A percentile compares a stretch with the other conserved stretches of the same genome.
These are phyloP conservation scores for Cairneyella variabilis DNA, from an alignment of 495 filamentous ascomycete genomes.

Conservation along the genomic window DNA sequence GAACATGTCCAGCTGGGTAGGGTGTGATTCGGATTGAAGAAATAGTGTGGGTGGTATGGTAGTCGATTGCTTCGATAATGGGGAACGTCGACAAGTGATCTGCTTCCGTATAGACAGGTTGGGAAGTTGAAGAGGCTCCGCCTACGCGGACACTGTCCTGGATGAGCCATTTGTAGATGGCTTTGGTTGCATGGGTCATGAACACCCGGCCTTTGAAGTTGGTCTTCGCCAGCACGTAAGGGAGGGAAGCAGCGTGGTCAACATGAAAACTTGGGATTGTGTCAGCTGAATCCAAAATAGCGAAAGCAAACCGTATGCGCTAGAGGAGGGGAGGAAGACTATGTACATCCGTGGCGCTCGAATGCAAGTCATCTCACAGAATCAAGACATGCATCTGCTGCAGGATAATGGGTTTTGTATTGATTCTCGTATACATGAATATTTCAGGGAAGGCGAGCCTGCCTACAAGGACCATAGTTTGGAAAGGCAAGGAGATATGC, in stretches of 20 bases:
- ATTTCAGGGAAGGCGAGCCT: not conserved
- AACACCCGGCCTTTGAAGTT: slow-evolving; percentile 96
- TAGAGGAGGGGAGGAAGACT: slow-evolving; percentile 2
- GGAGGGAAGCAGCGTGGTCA: slow-evolving; percentile 93
- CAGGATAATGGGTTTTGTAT: slow-evolving; percentile 25
- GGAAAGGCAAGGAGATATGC: too few species aligned
- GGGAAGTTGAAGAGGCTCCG: slow-evolving; percentile 68
- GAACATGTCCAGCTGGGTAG: slow-evolving; percentile 92
- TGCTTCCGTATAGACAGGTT: slow-evolving; percentile 84
- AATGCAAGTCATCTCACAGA: slow-evolving; percentile 21
- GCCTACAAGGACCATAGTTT: too few species aligned
- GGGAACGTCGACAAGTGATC: slow-evolving; percentile 92
- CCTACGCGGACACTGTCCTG: slow-evolving; percentile 92
- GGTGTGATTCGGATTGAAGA: slow-evolving; percentile 95
- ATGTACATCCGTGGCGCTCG: slow-evolving; percentile 24
- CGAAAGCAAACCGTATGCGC: too few species aligned
- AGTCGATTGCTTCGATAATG: slow-evolving; percentile 94
- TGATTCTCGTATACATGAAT: slow-evolving; percentile 30
- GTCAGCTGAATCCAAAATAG: slow-evolving; percentile 8
- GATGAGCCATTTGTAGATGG: slow-evolving; percentile 99
- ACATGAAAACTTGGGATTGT: slow-evolving; percentile 75
- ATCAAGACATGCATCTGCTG: slow-evolving; percentile 24
- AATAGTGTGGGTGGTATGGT: slow-evolving; percentile 95
- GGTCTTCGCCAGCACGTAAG: slow-evolving; percentile 95
- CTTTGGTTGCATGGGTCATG: slow-evolving; percentile 98